Evolutionary conservation across 495 filamentous ascomycete species (phyloP), one percentile per base, ranked within the genome.

Genomic region (Penicillium ochrochloron): DNA sequence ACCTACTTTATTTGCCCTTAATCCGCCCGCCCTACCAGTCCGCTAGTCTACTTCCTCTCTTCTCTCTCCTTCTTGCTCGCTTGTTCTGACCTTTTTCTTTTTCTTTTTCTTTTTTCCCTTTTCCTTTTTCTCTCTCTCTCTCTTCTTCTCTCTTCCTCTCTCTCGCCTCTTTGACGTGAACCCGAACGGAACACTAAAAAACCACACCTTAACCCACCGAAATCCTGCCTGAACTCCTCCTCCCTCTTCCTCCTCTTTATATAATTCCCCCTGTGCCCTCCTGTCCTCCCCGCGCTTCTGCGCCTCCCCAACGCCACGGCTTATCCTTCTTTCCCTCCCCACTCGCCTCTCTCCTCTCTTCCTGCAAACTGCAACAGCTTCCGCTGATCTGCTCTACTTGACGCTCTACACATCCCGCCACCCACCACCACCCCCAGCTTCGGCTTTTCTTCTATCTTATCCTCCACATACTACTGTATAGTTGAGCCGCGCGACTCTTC

Each of bases 241-340:
- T 27, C 25, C 25, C 25, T 27, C 25, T 27, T 27, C 25, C 25
- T 27, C 25, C 35, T 61, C 52, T 54, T 53, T 60, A 65, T 59
- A 56, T 64, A 59, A 57, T 59, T 63, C 46, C 54, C 54, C 50
- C 50, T 61, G 41, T 51, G 25, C 34, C 60, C 55, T 21, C 51
- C 41, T 42, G 41, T 46, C 23, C 60, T 57, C 65, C 67, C 68
- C 61, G 56, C 68, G 62, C 65, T 63, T 59, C 64, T 29, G 59
- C 63, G 63, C 63, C 63, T 65, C 66, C 57, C 61, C 64, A 64
- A 66, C 67, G 67, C 67, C 67, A 69, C 67, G 64, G 60, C 57
- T 66, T 63, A 29, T 59, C 59, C 34, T 39, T 60, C 59, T 57
- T 69, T 59, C 64, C 51, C 60, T 62, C 51, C 60, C 60, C 37